Conservation (phyloP, 108 stramenopile genomes). For the Discostella pseudostelligera region DNA sequence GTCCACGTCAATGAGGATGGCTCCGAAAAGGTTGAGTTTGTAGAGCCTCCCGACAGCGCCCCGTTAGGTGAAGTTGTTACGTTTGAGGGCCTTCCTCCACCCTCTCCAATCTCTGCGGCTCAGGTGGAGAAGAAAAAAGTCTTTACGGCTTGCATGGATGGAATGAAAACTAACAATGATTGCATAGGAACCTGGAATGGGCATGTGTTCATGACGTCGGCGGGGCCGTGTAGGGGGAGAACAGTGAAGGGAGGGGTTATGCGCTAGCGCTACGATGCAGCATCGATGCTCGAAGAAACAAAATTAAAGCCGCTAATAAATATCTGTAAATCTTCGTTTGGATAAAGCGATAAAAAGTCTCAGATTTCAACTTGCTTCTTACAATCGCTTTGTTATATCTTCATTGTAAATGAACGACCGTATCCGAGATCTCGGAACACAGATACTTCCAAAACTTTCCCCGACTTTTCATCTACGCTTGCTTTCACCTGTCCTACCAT, state of each 20-base stretch:
- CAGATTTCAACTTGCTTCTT: no score
- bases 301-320: background rate
- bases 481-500: conserved; percentile 92
- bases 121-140: conserved; percentile 98
- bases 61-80: conserved; percentile 88
- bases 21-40: conserved; percentile 85
- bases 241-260: conserved; percentile 73
- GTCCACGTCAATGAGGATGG: conserved; percentile 64
- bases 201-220: conserved; percentile 76
- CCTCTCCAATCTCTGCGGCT: conserved; percentile 71
- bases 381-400: conserved; percentile 41
- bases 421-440: conserved; percentile 93
- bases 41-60: conserved; percentile 93
- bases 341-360: no score
- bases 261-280: no score
- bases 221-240: conserved; percentile 74
- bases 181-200: conserved; percentile 83
- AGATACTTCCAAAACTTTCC: conserved; percentile 60
- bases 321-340: no score
- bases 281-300: no score
- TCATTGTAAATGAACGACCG: conserved; percentile 76
- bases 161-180: conserved; percentile 85
- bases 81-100: conserved; percentile 84
- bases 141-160: conserved; percentile 81
- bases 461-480: conserved; percentile 55